These are phyloP conservation scores for Pisolithus marmoratus DNA, from an alignment of 768 basidiomycete genomes.

Conservation along the genomic window DNA sequence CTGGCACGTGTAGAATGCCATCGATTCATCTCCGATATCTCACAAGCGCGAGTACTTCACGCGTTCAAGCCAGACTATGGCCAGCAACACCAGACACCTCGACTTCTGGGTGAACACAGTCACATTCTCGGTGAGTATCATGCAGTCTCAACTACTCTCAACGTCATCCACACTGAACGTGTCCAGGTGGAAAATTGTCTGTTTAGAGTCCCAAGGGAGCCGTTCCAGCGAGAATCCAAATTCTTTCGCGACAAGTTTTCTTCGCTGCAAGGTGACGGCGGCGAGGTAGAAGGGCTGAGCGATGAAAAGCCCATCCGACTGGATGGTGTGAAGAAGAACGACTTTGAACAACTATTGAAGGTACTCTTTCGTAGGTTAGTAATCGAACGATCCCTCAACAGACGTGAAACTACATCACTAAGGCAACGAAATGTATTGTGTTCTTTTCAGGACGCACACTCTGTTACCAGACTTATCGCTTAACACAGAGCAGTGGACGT, in stretches of 20 bases:
- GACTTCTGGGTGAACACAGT: slow-evolving; percentile 3
- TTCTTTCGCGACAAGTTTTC: slow-evolving; percentile 11
- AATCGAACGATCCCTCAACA: too few species aligned
- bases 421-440: not conserved
- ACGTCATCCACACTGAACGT: not conserved
- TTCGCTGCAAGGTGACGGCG: slow-evolving; percentile 1
- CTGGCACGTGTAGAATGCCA: too few species aligned
- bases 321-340: slow-evolving; percentile 9
- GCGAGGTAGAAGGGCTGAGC: slow-evolving; percentile 4
- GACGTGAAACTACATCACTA: not conserved
- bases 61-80: not conserved
- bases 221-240: slow-evolving; percentile 9
- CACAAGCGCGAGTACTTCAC: too few species aligned
- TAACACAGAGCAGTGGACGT: not conserved
- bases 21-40: too few species aligned
- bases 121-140: slow-evolving; percentile 4
- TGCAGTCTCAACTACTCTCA: not conserved
- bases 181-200: slow-evolving; percentile 11
- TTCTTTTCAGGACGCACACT: not conserved
- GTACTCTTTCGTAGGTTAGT: slow-evolving; percentile 4
- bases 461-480: not conserved
- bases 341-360: slow-evolving; percentile 11
- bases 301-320: slow-evolving; percentile 13
- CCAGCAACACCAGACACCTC: not conserved
- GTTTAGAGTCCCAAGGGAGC: slow-evolving; percentile 10